Evolutionary conservation across 2,329 filamentous ascomycete genomes (phyloP).

Genomic region (Dryadomyces quercus-mongolicae): DNA sequence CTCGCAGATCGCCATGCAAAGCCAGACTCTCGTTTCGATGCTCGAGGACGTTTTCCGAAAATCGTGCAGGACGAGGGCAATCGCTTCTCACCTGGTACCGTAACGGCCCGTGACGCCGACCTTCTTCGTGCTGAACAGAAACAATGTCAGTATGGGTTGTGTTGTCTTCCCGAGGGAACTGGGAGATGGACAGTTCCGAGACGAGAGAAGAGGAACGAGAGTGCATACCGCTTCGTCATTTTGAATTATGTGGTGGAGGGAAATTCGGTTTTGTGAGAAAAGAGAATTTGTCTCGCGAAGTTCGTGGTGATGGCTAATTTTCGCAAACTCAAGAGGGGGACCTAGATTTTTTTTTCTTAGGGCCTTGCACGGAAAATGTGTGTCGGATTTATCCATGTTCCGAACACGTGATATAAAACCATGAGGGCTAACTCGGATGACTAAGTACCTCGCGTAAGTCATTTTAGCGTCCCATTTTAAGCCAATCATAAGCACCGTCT

Average conservation of each 20-base stretch:
- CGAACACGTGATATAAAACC: not conserved
- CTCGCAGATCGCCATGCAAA: not conserved
- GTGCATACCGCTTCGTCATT: conserved; percentile 61
- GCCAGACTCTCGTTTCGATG: not conserved
- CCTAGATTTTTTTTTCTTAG: conserved; percentile 5
- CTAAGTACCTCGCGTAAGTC: not conserved
- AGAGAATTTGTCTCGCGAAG: conserved; percentile 5
- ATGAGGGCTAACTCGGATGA: not conserved
- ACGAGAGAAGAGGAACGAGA: not conserved
- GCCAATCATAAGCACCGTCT: not conserved
- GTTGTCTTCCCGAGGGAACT: not conserved
- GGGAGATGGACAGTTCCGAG: too few species aligned
- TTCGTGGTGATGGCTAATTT: not conserved
- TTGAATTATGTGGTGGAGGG: conserved; percentile 27
- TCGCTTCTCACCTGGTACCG: conserved; percentile 17
- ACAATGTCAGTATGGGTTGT: conserved; percentile 8
- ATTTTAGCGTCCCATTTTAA: not conserved
- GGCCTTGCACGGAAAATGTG: not conserved
- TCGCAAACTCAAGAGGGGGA: not conserved
- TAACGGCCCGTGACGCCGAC: conserved; percentile 85
- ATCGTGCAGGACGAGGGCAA: not conserved
- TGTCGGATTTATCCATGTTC: conserved; percentile 8
- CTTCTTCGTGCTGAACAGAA: conserved; percentile 64
- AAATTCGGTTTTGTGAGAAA: conserved; percentile 6
- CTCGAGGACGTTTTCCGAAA: not conserved